These are phyloP conservation scores for Cavenderia fasciculata DNA, from an alignment of 78 protist genomes.

Conservation along the genomic window DNA sequence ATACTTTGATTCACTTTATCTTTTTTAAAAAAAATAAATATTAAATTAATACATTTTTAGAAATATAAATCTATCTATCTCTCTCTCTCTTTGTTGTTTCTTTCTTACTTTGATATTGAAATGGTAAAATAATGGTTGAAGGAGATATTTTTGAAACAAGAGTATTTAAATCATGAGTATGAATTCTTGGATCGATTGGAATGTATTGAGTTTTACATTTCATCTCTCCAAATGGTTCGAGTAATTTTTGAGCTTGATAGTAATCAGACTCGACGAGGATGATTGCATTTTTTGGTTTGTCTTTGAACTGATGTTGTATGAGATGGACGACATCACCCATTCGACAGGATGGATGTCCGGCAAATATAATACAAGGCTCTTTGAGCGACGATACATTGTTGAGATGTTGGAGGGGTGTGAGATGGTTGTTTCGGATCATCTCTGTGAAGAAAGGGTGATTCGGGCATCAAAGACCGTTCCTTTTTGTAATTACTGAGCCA, in stretches of 20 bases:
- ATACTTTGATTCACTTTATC: constrained; percentile 23
- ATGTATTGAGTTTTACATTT: constrained; percentile 9
- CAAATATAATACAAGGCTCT: constrained; percentile 53
- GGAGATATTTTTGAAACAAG: constrained; percentile 45
- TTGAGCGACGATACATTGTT: constrained; percentile 23
- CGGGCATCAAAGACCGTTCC: constrained; percentile 59
- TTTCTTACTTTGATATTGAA: constrained; percentile 34
- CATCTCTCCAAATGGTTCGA: constrained; percentile 14
- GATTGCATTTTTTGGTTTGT: constrained; percentile 48
- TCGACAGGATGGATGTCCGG: constrained; percentile 71
- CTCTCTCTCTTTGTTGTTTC: too few relatives aligned
- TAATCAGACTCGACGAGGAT: constrained; percentile 59
- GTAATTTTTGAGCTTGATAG: constrained; percentile 13
- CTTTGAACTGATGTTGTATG: constrained; percentile 15
- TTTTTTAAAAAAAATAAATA: too few relatives aligned
- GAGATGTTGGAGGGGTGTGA: constrained; percentile 10
- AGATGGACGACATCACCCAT: constrained; percentile 38
- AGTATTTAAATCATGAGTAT: constrained; percentile 12
- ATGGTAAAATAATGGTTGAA: constrained; percentile 14
- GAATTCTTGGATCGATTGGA: constrained; percentile 44
- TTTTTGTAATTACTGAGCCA: constrained; percentile 42
- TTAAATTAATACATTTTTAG: too few relatives aligned
- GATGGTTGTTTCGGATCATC: constrained; percentile 40
- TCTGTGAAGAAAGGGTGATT: constrained; percentile 66
- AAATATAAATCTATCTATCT: too few relatives aligned